These are phyloP conservation scores for Ilyonectria robusta DNA, from an alignment of 2,329 filamentous ascomycete genomes.

Conservation along the genomic window DNA sequence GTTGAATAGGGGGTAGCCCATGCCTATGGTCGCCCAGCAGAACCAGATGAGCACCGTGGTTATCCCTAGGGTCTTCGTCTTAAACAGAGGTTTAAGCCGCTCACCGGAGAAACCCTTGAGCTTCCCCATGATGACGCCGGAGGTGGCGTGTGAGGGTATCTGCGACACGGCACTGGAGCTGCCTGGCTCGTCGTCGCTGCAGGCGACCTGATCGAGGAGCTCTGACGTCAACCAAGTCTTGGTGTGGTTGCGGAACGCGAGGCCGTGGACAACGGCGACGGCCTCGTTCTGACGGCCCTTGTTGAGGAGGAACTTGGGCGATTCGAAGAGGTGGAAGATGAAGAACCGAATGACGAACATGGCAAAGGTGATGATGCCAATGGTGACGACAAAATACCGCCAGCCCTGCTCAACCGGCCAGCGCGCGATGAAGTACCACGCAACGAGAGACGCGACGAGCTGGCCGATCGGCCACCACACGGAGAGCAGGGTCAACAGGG, in stretches of 20 bases:
- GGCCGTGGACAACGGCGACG: constrained; percentile 83
- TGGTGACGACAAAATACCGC: constrained; percentile 80
- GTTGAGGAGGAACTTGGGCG: constrained; percentile 85
- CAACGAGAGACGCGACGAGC: constrained; percentile 78
- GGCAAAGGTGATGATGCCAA: constrained; percentile 79
- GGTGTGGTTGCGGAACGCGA: constrained; percentile 78
- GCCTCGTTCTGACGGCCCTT: constrained; percentile 84
- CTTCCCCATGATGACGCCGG: constrained; percentile 67
- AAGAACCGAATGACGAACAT: constrained; percentile 87
- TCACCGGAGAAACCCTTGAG: constrained; percentile 77
- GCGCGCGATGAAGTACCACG: constrained; percentile 82
- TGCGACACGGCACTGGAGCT: constrained; percentile 32
- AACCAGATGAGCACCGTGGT: constrained; percentile 78
- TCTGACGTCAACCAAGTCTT: constrained; percentile 85
- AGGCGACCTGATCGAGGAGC: constrained; percentile 70
- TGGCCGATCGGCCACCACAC: constrained; percentile 92
- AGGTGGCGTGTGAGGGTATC: constrained; percentile 41
- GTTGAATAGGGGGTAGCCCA: constrained; percentile 92
- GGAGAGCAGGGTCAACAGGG: constrained; percentile 83
- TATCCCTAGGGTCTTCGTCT: constrained; percentile 64
- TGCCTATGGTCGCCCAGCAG: constrained; percentile 85
- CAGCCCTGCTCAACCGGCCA: constrained; percentile 80
- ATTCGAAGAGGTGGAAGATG: constrained; percentile 86
- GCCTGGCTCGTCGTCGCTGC: constrained; percentile 55
- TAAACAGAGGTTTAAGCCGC: constrained; percentile 77